Conservation (phyloP, 1,139 yeast species). For the Protomyces lactucae-debilis region DNA sequence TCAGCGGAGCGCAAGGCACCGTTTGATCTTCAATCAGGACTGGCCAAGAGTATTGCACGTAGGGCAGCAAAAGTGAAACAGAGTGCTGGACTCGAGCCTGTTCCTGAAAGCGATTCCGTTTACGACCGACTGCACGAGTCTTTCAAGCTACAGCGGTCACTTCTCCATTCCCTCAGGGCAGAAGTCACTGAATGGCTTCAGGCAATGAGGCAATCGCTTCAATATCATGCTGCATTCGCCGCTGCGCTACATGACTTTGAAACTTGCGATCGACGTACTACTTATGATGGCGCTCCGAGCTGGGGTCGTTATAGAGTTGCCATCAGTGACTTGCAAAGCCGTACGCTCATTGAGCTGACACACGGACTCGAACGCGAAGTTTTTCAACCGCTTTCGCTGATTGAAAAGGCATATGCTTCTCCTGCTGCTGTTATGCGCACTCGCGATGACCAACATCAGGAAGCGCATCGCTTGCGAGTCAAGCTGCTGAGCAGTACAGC, state of each 20-base stretch:
- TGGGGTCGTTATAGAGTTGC: slow-evolving; percentile 6
- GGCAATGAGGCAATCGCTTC: slow-evolving; percentile 15
- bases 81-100: slow-evolving; percentile 7
- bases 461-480: background rate
- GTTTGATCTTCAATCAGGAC: slow-evolving; percentile 14
- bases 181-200: slow-evolving; percentile 22
- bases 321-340: slow-evolving; percentile 8
- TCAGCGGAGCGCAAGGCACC: slow-evolving; percentile 10
- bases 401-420: background rate
- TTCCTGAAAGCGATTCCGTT: background rate
- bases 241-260: slow-evolving; percentile 2
- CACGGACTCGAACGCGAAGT: slow-evolving; percentile 17
- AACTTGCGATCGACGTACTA: background rate
- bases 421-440: slow-evolving; percentile 2
- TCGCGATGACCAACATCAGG: background rate
- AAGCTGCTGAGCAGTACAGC: background rate
- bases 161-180: background rate
- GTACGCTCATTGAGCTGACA: slow-evolving; percentile 16
- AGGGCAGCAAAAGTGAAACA: slow-evolving; percentile 12
- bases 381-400: slow-evolving; percentile 7
- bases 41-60: slow-evolving; percentile 27
- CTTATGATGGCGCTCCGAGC: background rate
- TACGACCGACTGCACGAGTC: slow-evolving; percentile 5
- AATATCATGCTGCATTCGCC: slow-evolving; percentile 5
- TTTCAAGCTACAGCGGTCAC: slow-evolving; percentile 10